Evolutionary conservation across 306 rosid species (phyloP), one percentile per base, ranked within the genome.

Genomic region (Erythrophleum fordii): DNA sequence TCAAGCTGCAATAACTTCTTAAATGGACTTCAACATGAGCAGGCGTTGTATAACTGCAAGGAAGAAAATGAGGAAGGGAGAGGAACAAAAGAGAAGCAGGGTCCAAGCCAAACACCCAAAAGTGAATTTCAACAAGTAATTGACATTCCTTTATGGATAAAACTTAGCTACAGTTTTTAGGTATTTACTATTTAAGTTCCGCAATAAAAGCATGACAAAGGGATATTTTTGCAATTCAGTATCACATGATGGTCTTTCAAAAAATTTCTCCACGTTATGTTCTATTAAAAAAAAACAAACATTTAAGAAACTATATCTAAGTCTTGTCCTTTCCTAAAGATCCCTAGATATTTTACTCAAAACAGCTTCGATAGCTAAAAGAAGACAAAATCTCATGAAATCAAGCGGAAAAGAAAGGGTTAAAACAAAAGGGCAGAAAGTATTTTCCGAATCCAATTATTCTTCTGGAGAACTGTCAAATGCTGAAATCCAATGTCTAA

Each of bases 11-110:
- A 84, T 84, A 81, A 76, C 85, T 88, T 83, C 85, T 75, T 82
- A 71, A 77, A 79, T 67, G 88, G 87, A 83, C 84, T 61, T 83
- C 91, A 89, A 89, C 90, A 76, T 78, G 87, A 84, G 85, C 90
- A 87, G 92, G 96, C 69, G 87, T 86, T 79, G 82, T 75, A 83
- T 74, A 84, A 86, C 95, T 89, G 84, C 87, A 81, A 78, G 58
- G 68, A 52, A 46, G 69, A 35, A 61, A 13, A 17, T 6, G 35
- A 7, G 66, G 26, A 26, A 44, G 11, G 11, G 46, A 51, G 35
- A 59, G 12, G 13, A 26, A 34, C 2, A 34, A 26, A 5, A 3
- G 60, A 11, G 39, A 31, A 37, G 42, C 8, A 37, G 42, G 1
- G 51, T 35, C 34, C 61, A 35, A 51, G 25, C 68, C 26, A 29